Conservation (phyloP, 139 green algal species). For the Trebouxia sp. region DNA sequence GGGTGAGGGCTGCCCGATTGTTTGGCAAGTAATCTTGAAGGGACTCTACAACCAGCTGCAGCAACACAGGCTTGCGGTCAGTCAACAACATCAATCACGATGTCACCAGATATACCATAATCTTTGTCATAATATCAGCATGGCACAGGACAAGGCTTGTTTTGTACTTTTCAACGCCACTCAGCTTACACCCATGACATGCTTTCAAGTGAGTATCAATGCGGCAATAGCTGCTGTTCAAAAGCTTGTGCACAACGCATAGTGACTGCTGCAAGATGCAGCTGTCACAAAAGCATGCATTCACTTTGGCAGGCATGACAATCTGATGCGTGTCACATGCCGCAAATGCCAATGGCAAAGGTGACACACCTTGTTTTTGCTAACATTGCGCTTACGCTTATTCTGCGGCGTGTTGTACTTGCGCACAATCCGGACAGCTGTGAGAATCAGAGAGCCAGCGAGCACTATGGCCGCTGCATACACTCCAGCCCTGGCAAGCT, state of each 20-base stretch:
- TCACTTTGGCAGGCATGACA: not conserved
- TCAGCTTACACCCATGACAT: not conserved
- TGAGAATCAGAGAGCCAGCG: conserved; percentile 54
- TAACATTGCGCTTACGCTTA: conserved; percentile 66
- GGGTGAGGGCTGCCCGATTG: conserved; percentile 61
- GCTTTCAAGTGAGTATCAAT: no score
- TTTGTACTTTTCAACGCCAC: not conserved
- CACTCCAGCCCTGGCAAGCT: not conserved
- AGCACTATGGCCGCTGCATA: conserved; percentile 36
- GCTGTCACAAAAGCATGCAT: not conserved
- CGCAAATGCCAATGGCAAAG: not conserved
- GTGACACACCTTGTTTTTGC: conserved; percentile 58
- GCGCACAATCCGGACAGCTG: conserved; percentile 43
- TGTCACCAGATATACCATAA: not conserved
- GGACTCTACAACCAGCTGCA: conserved; percentile 64
- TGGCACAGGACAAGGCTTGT: not conserved
- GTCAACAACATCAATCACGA: not conserved
- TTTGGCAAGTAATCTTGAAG: conserved; percentile 76
- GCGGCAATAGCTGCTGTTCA: no score
- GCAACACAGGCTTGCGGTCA: not conserved
- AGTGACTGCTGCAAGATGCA: no score
- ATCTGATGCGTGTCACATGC: not conserved
- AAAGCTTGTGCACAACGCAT: no score
- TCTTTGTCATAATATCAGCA: not conserved
- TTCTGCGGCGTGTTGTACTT: conserved; percentile 50